Conservation (phyloP, 2,329 filamentous ascomycete species). For the Venturia aucupariae region DNA sequence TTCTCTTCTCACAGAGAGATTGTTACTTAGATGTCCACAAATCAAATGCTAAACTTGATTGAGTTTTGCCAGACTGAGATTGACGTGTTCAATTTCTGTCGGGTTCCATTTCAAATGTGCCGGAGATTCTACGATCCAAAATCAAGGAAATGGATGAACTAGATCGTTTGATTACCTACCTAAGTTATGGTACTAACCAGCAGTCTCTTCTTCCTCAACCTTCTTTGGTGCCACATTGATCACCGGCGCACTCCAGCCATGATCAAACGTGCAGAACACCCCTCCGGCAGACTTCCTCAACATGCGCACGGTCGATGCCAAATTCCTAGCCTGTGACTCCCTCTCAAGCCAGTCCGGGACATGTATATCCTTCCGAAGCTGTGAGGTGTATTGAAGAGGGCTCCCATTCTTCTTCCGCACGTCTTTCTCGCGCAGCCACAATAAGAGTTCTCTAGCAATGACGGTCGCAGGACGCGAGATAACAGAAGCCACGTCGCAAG, state of each 20-base stretch:
- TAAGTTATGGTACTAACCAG: not conserved
- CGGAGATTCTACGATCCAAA: too few relatives aligned
- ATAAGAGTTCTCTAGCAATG: slow-evolving; percentile 16
- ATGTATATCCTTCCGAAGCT: slow-evolving; percentile 7
- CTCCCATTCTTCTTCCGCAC: not conserved
- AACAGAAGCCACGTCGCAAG: slow-evolving; percentile 20
- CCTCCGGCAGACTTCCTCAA: slow-evolving; percentile 19
- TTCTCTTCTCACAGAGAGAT: too few relatives aligned
- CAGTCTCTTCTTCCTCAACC: not conserved
- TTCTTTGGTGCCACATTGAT: not conserved
- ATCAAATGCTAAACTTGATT: too few relatives aligned
- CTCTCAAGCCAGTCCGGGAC: slow-evolving; percentile 28
- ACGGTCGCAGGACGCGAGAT: slow-evolving; percentile 12
- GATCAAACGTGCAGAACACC: slow-evolving; percentile 27
- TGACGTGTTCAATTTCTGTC: too few relatives aligned
- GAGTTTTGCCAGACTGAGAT: too few relatives aligned
- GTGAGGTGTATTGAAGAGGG: not conserved
- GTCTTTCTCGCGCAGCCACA: slow-evolving; percentile 9
- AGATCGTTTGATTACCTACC: too few relatives aligned
- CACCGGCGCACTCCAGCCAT: slow-evolving; percentile 24
- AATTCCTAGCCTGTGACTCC: slow-evolving; percentile 27
- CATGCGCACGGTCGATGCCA: slow-evolving; percentile 25
- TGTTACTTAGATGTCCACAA: too few relatives aligned
- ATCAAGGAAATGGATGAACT: too few relatives aligned
- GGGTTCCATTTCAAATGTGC: too few relatives aligned